A percentile compares a stretch with the other conserved stretches of the same genome.
Evolutionary conservation across 2,329 filamentous ascomycete genomes (phyloP).

Genomic region (Cordyceps fumosorosea): DNA sequence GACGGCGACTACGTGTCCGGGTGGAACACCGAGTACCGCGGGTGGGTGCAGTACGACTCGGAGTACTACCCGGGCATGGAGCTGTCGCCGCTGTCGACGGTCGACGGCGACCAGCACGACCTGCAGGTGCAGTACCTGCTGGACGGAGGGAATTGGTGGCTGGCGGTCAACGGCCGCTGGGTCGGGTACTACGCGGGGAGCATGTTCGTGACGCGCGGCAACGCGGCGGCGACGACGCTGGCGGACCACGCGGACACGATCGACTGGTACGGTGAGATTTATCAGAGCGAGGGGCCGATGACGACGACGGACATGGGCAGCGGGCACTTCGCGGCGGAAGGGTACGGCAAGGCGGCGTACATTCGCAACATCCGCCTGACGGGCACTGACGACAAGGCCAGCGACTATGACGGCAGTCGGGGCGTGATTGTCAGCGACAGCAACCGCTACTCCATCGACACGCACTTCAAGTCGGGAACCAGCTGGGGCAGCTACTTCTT

Average conservation of each 20-base stretch:
- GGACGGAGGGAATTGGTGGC: constrained; percentile 12
- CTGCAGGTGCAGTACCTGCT: constrained; percentile 10
- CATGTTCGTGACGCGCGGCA: constrained; percentile 9
- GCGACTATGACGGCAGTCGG: constrained; percentile 11
- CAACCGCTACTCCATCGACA: constrained; percentile 13
- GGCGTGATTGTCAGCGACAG: constrained; percentile 9
- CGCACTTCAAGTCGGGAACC: constrained; percentile 8
- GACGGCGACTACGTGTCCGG: constrained; percentile 9
- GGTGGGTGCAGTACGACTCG: constrained; percentile 13
- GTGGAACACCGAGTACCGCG: constrained; percentile 15
- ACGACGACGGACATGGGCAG: constrained; percentile 16
- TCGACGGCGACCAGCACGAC: constrained; percentile 9
- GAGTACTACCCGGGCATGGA: constrained; percentile 15
- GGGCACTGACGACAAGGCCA: neutral
- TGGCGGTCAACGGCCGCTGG: constrained; percentile 12
- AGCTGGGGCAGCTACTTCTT: constrained; percentile 13
- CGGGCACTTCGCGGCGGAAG: constrained; percentile 9
- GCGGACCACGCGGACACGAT: constrained; percentile 7
- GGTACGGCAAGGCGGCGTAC: constrained; percentile 12
- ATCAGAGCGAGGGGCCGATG: constrained; percentile 8
- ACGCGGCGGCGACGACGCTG: constrained; percentile 2
- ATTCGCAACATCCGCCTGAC: constrained; percentile 11
- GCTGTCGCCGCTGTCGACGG: constrained; percentile 5
- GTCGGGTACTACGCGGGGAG: constrained; percentile 12
- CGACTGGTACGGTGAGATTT: constrained; percentile 15